Base-by-base conservation (phyloP, 805 yeast species). In the Candida pseudoglaebosa region DNA sequence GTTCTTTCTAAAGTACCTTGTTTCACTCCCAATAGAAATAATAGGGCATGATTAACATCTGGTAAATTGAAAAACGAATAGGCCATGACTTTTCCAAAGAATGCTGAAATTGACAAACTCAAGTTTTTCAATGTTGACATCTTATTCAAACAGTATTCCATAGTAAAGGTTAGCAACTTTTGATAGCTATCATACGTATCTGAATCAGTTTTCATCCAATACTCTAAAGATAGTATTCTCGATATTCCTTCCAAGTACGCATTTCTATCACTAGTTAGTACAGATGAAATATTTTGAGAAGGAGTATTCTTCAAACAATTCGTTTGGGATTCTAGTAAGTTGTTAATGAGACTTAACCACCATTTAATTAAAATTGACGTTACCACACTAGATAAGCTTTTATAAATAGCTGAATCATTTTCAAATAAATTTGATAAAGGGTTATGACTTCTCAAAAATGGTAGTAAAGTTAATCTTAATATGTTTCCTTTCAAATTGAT, bases 41-140 rank as follows among this genome's bases (percentile, higher is more conserved):
- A 52, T 28, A 81, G 54, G 1, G 82, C 81, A 36, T 68, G 68
- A 13, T 83, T 75, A 4, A 82, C 72, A 19, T 73, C 67, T 0
- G 80, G 78, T 3, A 81, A 58, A 43, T 69, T 61, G 53, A 75
- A 73, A 45, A 71, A 84, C 3, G 78, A 63, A 50, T 78, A 77
- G 1, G 89, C 89, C 54, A 84, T 73, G 3, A 80, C 72, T 50
- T 84, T 83, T 4, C 91, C 91, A 9, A 78, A 64, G 47, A 83
- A 82, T 3, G 88, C 87, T 16, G 78, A 67, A 15, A 75, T 57
- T 4, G 82, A 67, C n/a, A 78, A 56, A 0, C 85, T 69, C 8
- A 80, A 62, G 17, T 66, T 66, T 45, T 80, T 80, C 40, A 70
- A 49, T 34, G 68, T 61, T 24, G 60, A 53, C 40, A 80, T 59